A percentile compares a stretch with the other conserved stretches of the same genome.
Conservation (phyloP, 2,329 filamentous ascomycete species). For the Magnaporthiopsis incrustans region DNA sequence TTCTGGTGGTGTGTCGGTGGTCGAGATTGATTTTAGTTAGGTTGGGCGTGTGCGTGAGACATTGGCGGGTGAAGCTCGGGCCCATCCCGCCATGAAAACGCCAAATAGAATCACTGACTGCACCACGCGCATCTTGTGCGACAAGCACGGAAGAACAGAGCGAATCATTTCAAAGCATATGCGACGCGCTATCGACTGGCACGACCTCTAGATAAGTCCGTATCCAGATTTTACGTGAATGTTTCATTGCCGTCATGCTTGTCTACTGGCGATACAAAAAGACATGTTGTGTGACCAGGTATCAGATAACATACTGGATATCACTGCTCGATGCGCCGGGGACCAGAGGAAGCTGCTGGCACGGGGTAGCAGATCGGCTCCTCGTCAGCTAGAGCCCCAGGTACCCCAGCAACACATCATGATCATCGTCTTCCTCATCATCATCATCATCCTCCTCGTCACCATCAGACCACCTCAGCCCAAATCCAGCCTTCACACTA, state of each 20-base stretch:
- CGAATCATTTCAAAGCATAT: too few relatives aligned
- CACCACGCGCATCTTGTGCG: too few relatives aligned
- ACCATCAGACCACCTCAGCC: neutral
- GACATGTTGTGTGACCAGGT: neutral
- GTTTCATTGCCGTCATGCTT: neutral
- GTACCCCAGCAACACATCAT: neutral
- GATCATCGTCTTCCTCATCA: neutral
- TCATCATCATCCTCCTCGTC: neutral
- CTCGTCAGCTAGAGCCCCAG: neutral
- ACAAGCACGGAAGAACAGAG: too few relatives aligned
- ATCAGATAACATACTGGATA: neutral
- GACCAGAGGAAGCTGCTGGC: too few relatives aligned
- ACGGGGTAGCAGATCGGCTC: too few relatives aligned
- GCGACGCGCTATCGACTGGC: too few relatives aligned
- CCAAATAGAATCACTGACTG: too few relatives aligned
- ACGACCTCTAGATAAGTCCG: too few relatives aligned
- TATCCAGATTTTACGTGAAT: too few relatives aligned
- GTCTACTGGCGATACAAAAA: neutral
- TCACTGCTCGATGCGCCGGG: too few relatives aligned
- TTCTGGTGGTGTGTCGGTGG: neutral
- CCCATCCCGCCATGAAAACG: neutral
- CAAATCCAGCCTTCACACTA: neutral
- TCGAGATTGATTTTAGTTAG: neutral
- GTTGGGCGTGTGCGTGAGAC: too few relatives aligned
- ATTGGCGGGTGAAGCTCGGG: conserved; percentile 6